Evolutionary conservation across 2,329 filamentous ascomycete genomes (phyloP), one percentile per base, ranked within the genome.

Genomic region (Scytalidium sp.): DNA sequence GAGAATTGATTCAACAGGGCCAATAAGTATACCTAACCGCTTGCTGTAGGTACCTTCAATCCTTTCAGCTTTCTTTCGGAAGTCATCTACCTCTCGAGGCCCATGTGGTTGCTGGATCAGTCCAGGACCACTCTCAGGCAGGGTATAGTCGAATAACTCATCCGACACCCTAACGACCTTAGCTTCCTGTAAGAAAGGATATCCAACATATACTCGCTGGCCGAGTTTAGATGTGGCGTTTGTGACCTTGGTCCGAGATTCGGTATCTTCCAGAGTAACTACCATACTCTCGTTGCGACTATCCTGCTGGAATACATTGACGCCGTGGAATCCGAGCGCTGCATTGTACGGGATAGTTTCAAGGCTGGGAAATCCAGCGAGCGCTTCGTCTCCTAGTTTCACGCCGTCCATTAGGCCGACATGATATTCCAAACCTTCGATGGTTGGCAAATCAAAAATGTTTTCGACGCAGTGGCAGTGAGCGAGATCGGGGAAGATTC

Each of bases 201-300:
- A 99, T 32, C 93, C 92, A 53, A 97, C 88, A 65, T 90, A 90
- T 52, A 96, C 92, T 52, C 85, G 84, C 68, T 93, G 81, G 41
- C 92, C 93, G 41, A 99, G 78, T 64, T 90, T 93, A 45, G 75
- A 71, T 66, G 90, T 90, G 49, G 92, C 92, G 48, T 81, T 73
- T 57, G 88, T 84, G 19, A 85, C 76, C 56, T 81, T 88, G 43
- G 87, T 84, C 29, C 87, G 84, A 50, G 74, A 71, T 55, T 92
- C 90, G 0, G 88, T 82, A 32, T 90, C 86, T 25, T 85, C 78
- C 45, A 99, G 75, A 2, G 90, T 96, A 50, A 97, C 80, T 20
- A 97, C 83, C 84, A 97, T 92, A 68, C 93, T 99, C 68, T 97
- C 92, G 64, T 97, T 97, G 45, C 90, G 86, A 66, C 92, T 97